Base-by-base conservation (phyloP, 2,329 filamentous ascomycete genomes). In the Salinomyces thailandicus region DNA sequence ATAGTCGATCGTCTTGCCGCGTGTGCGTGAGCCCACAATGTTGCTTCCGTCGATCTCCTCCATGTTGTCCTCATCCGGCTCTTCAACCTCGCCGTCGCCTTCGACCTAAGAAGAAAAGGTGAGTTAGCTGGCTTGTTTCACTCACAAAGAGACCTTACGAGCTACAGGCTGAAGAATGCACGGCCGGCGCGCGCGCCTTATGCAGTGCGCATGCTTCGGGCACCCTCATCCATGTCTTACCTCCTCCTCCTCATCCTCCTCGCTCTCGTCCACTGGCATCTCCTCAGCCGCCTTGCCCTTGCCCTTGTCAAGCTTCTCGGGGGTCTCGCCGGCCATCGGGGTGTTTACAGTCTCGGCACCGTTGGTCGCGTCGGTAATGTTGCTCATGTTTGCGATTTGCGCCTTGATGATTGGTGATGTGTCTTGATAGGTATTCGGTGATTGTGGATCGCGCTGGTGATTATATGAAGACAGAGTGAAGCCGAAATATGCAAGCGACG, bases 1-100 rank as follows among this genome's bases (percentile, higher is more conserved):
- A 65, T 85, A 96, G 71, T 96, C 85, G 60, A 96, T 95, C 56
- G 79, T 73, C 63, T 85, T 84, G 58, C 87, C 87, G 56, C 89
- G 89, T 46, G 89, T 96, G 62, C 91, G 89, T 47, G 71, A 73
- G 41, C 67, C 61, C 57, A 96, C 78, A 61, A 96, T 93, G 73
- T 96, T 96, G 60, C 75, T 75, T 39, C 75, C 69, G 59, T 93
- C 85, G 60, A 98, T 95, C 65, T 89, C 87, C 59, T 93, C 84
- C 71, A 94, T 75, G 62, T 83, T 81, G 55, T 85, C 68, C 41
- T 83, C 80, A 37, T 86, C 85, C 30, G 82, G 81, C 36, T 84
- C 82, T 50, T 81, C 79, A 38, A 67, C 72, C 64, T 61, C 55
- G 52, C 38, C 31, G 18, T 47, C 43, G 16, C 33, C 41, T 45